Base-by-base conservation (phyloP, 345 rosid genomes). In the Clarkia xantiana region DNA sequence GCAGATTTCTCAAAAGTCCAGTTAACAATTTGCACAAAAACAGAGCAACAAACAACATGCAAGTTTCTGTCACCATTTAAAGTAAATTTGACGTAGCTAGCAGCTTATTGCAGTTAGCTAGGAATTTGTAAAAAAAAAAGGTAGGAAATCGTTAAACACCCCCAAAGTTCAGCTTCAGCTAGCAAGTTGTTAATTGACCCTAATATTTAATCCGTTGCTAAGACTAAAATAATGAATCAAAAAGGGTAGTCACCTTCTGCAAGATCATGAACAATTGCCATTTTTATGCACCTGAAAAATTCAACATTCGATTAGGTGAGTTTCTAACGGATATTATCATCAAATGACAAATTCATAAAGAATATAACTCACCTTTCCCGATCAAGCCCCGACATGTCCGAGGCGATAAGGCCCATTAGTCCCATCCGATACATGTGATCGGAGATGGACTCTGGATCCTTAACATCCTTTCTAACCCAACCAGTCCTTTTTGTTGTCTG, bases 341-440 rank as follows among this genome's bases (percentile, higher is more conserved):
- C 36, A 29, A 40, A 5, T 20, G 5, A 9, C 29, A 18, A 5
- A 10, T 29, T 5, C 9, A 29, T 29, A 7, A n/a, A 7, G 9
- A 29, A 29, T 19, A 38, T 29, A 29, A 29, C 70, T 61, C 58
- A 90, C 97, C 78, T 90, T 75, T 83, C 84, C 40, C 94, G 77
- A 56, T 86, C 70, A 20, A 90, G 74, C 49, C 94, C 80, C 8
- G 96, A 96, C 41, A 86, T 66, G 67, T 86, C 86, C 14, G 81
- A 67, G 52, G 87, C 76, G 55, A 86, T 64, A 6, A 90, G 69
- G 49, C 86, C 88, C 97, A 86, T 86, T 51, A 90, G 60, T 62
- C 96, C 86, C 97, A 90, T 90, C n/a, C 96, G 68, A 42, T 86
- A 77, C 97, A 90, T 86, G 53, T 90, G 97, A 73, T 90, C 97